A percentile compares a stretch with the other conserved stretches of the same genome.
These are phyloP conservation scores for Metschnikowia continentalis DNA, from an alignment of 805 yeast species.

Conservation along the genomic window DNA sequence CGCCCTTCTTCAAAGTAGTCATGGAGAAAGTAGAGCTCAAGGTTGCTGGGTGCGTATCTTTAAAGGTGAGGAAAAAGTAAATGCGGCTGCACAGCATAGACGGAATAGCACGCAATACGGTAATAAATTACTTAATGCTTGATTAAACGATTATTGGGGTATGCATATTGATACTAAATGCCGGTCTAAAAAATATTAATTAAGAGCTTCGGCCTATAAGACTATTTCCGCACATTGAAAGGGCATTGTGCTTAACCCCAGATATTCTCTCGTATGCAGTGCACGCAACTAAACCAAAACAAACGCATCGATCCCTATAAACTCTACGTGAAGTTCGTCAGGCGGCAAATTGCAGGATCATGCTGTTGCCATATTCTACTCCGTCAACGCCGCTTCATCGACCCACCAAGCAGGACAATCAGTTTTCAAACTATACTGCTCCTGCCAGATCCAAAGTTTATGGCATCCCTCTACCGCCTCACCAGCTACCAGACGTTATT, in stretches of 20 bases:
- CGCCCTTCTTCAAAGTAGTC: conserved; percentile 14
- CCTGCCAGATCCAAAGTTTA: conserved; percentile 11
- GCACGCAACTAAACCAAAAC: conserved; percentile 3
- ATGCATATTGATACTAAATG: background rate
- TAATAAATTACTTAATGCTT: background rate
- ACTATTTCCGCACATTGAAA: background rate
- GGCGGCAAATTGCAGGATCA: background rate
- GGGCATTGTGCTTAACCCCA: conserved; percentile 1
- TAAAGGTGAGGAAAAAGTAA: background rate
- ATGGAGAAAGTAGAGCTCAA: background rate
- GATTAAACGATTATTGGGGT: background rate
- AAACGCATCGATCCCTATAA: conserved; percentile 3
- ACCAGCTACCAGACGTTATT: conserved; percentile 18
- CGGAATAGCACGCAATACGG: background rate
- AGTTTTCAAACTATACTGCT: conserved; percentile 11
- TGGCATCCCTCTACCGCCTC: conserved; percentile 21
- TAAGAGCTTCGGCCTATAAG: background rate
- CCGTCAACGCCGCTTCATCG: conserved; percentile 20
- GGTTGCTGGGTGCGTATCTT: background rate
- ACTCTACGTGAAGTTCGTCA: background rate
- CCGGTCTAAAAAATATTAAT: background rate
- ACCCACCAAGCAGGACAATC: conserved; percentile 1
- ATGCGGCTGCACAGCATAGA: conserved; percentile 1
- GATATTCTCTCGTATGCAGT: conserved; percentile 2
- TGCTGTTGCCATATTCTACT: conserved; percentile 16